Base-by-base conservation (phyloP, 2,329 filamentous ascomycete species). In the Exophiala lecanii-corni region DNA sequence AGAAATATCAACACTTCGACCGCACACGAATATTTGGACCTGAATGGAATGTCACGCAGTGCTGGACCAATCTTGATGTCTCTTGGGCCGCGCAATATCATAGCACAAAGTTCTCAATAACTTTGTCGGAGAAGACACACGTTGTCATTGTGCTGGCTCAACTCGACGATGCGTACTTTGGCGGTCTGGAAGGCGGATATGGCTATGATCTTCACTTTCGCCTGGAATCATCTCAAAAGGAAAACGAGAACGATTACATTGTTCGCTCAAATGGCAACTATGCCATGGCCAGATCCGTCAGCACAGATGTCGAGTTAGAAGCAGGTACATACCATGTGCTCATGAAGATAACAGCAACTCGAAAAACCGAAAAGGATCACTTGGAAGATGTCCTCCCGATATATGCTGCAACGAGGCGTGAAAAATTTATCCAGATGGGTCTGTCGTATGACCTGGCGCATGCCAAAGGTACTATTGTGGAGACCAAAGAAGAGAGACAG, bases 291-390 rank as follows among this genome's bases (percentile, higher is more conserved):
- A 80, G 87, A 5, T 86, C 83, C 1, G 82, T 89, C 28, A 89
- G 83, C 38, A 81, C 85, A 1, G 87, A 92, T 60, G 72, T 92
- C 6, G 73, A 82, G 25, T 76, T 94, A 18, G 79, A 86, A 15
- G 75, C 82, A 0, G 87, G 87, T 9, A 79, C 76, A 32, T 94
- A 94, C 63, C 79, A 78, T 5, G 78, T 94, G 3, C 72, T 87
- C 16, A 75, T 91, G 61, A 88, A 86, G 59, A 75, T 92, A 45
- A 80, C 81, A 5, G 84, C 84, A 2, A 74, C 73, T 13, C 76
- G 82, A n/a, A 57, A 65, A 7, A 55, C 60, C 3, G 60, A 72
- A 18, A 65, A 73, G 6, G 63, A 68, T 1, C 71, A 75, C 20
- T 36, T 51, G 16, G 51, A 51, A 33, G 75, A 87, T 26, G 79